A percentile compares a stretch with the other conserved stretches of the same genome.
phyloP scores from a whole-genome alignment of 805 yeast species.

The Citeromyces matritensis region DNA sequence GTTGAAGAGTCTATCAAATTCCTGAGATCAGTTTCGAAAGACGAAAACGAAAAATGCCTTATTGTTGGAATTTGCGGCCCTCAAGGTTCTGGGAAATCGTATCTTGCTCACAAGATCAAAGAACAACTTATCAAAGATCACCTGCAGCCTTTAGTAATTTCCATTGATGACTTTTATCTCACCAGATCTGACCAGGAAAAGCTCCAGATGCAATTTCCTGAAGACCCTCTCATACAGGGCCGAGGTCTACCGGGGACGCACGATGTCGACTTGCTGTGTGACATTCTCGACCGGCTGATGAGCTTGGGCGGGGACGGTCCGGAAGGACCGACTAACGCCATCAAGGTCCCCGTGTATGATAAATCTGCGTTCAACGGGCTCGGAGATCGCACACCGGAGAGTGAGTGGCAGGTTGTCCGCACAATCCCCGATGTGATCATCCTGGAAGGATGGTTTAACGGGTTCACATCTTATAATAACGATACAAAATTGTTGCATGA shows the following conservation, averaged over 20 bases:
- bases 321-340: slow-evolving; percentile 8
- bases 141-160: slow-evolving; percentile 26
- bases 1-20: slow-evolving; percentile 9
- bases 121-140: slow-evolving; percentile 15
- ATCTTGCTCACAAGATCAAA: slow-evolving; percentile 26
- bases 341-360: slow-evolving; percentile 56
- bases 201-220: slow-evolving; percentile 22
- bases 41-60: slow-evolving; percentile 20
- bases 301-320: slow-evolving; percentile 4
- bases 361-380: slow-evolving; percentile 56
- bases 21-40: slow-evolving; percentile 13
- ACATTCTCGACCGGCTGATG: slow-evolving; percentile 17
- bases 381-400: slow-evolving; percentile 52
- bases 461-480: slow-evolving; percentile 34
- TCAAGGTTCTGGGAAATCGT: slow-evolving; percentile 72
- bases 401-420: slow-evolving; percentile 18
- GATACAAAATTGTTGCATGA: slow-evolving; percentile 11
- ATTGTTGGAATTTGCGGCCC: slow-evolving; percentile 53
- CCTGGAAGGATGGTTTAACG: slow-evolving; percentile 93
- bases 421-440: slow-evolving; percentile 43
- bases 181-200: slow-evolving; percentile 43
- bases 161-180: slow-evolving; percentile 80
- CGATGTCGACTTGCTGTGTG: slow-evolving; percentile 35
- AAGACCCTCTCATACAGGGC: slow-evolving; percentile 46
- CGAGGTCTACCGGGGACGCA: slow-evolving; percentile 95